Conservation (phyloP, 768 basidiomycete species). For the Termitomyces sp. region DNA sequence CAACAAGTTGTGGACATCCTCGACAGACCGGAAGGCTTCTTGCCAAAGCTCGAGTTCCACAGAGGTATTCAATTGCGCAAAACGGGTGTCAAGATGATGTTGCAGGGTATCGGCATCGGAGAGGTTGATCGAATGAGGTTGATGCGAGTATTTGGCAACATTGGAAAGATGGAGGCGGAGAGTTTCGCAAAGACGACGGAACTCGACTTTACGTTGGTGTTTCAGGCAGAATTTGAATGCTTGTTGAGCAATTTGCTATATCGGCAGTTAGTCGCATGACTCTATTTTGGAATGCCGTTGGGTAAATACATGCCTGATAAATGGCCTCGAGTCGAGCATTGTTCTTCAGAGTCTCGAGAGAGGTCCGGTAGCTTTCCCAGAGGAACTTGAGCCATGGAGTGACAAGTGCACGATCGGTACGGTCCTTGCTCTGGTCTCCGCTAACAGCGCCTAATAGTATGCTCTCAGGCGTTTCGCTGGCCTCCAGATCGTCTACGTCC, state of each 20-base stretch:
- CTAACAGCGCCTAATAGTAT: constrained; percentile 89
- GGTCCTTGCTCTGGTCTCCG: constrained; percentile 86
- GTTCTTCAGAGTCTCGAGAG: constrained; percentile 93
- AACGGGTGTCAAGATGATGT: constrained; percentile 94
- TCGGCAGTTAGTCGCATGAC: constrained; percentile 5
- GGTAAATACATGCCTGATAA: constrained; percentile 71
- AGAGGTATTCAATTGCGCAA: constrained; percentile 93
- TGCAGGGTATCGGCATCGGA: constrained; percentile 93
- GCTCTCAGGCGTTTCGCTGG: constrained; percentile 91
- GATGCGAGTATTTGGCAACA: constrained; percentile 93
- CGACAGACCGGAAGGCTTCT: constrained; percentile 96
- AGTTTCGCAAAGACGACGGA: constrained; percentile 94
- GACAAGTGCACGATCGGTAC: constrained; percentile 92
- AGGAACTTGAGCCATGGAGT: constrained; percentile 97
- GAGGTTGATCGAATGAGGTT: constrained; percentile 92
- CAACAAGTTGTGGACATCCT: constrained; percentile 95
- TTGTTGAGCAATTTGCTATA: constrained; percentile 90
- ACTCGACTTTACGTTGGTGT: constrained; percentile 94
- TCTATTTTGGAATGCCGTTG: neutral
- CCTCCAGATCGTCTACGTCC: constrained; percentile 94
- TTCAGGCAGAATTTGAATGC: constrained; percentile 96
- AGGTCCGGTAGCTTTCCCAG: constrained; percentile 98
- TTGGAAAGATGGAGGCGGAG: constrained; percentile 93
- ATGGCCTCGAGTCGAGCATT: constrained; percentile 90
- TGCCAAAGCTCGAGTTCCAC: constrained; percentile 99